Evolutionary conservation across 2,329 filamentous ascomycete species (phyloP).

Genomic region (Epichloe gansuensis): DNA sequence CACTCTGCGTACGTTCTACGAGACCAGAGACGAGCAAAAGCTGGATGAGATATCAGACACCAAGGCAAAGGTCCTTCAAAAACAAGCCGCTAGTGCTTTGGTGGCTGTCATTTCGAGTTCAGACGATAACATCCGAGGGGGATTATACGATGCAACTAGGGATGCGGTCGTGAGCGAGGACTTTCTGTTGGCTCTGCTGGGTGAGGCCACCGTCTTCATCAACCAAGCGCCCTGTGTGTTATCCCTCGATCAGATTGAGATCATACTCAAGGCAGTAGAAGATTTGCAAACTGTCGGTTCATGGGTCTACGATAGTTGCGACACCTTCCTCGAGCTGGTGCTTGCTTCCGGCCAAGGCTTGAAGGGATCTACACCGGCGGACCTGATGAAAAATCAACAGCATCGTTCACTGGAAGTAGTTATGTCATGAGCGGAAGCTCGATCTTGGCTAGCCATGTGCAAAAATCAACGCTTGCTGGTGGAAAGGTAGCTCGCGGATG

Average conservation of each 20-base stretch:
- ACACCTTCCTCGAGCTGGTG: conserved; percentile 67
- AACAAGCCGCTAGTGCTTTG: conserved; percentile 59
- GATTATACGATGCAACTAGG: conserved; percentile 69
- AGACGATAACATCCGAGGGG: conserved; percentile 82
- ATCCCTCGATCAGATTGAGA: conserved; percentile 59
- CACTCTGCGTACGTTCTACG: conserved; percentile 80
- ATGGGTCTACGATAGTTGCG: conserved; percentile 60
- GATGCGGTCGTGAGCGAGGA: conserved; percentile 83
- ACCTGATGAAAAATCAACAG: conserved; percentile 51
- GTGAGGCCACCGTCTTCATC: conserved; percentile 70
- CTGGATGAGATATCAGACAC: conserved; percentile 17
- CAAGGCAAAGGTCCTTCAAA: conserved; percentile 47
- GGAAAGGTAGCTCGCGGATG: conserved; percentile 49
- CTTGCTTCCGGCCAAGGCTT: conserved; percentile 55
- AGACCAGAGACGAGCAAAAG: conserved; percentile 54
- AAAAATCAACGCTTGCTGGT: conserved; percentile 46
- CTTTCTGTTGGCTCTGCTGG: conserved; percentile 70
- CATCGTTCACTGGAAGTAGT: conserved; percentile 43
- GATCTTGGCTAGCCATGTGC: conserved; percentile 52
- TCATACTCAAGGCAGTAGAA: conserved; percentile 64
- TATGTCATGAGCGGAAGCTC: conserved; percentile 65
- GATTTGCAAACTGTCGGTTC: conserved; percentile 65
- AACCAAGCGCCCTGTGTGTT: conserved; percentile 45
- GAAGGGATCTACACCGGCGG: conserved; percentile 50
- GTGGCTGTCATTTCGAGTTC: conserved; percentile 77